Percentiles rank a stretch among this genome's conserved stretches.
phyloP scores from a whole-genome alignment of 2,329 filamentous ascomycete species.

The Alternaria sp. region DNA sequence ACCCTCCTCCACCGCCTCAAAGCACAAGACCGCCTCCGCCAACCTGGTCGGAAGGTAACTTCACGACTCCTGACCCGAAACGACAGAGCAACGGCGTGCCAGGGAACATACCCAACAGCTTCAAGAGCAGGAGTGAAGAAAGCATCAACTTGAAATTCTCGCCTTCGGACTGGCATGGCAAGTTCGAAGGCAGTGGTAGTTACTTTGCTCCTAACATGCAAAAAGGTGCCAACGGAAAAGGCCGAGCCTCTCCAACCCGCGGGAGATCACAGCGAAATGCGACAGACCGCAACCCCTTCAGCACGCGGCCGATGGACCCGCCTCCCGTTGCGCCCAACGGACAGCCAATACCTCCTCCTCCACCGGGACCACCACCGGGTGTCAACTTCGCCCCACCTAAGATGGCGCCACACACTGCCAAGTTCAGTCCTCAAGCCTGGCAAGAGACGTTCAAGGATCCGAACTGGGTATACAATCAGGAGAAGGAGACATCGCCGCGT shows the following conservation, averaged over 20 bases:
- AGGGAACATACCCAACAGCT: slow-evolving; percentile 32
- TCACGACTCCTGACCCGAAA: slow-evolving; percentile 26
- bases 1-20: slow-evolving; percentile 21
- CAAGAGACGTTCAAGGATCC: slow-evolving; percentile 52
- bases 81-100: slow-evolving; percentile 18
- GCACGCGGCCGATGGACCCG: slow-evolving; percentile 27
- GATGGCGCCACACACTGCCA: slow-evolving; percentile 37
- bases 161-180: slow-evolving; percentile 54
- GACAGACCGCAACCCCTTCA: slow-evolving; percentile 22
- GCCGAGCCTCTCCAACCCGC: slow-evolving; percentile 40
- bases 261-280: slow-evolving; percentile 35
- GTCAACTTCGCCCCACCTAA: slow-evolving; percentile 28
- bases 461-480: slow-evolving; percentile 44
- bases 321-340: slow-evolving; percentile 28
- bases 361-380: slow-evolving; percentile 37
- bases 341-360: slow-evolving; percentile 38
- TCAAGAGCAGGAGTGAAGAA: slow-evolving; percentile 56
- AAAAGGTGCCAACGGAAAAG: slow-evolving; percentile 29
- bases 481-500: slow-evolving; percentile 41
- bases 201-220: slow-evolving; percentile 50
- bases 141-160: slow-evolving; percentile 59
- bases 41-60: slow-evolving; percentile 22
- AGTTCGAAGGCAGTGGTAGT: slow-evolving; percentile 51
- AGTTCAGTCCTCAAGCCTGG: slow-evolving; percentile 53
- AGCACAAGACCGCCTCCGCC: slow-evolving; percentile 24